Conservation (phyloP, 495 filamentous ascomycete species). For the Aspergillus asperescens region DNA sequence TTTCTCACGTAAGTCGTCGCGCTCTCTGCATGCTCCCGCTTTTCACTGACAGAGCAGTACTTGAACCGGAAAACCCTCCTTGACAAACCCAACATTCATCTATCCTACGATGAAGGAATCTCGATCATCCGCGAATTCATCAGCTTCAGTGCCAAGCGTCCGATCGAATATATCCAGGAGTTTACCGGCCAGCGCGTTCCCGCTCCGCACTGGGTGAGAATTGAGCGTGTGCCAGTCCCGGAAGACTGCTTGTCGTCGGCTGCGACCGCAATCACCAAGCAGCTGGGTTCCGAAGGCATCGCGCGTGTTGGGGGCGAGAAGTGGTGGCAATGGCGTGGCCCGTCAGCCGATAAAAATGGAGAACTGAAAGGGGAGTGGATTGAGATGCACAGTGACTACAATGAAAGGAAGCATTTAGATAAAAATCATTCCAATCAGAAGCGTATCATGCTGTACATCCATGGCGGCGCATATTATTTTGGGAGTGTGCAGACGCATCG, state of each 20-base stretch:
- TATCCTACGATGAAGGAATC: slow-evolving; percentile 95
- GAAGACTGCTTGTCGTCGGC: slow-evolving; percentile 54
- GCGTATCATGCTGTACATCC: slow-evolving; percentile 87
- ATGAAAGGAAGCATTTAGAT: slow-evolving; percentile 54
- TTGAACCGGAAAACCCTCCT: slow-evolving; percentile 68
- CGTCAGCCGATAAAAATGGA: slow-evolving; percentile 30
- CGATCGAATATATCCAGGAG: slow-evolving; percentile 84
- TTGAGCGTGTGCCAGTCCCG: slow-evolving; percentile 66
- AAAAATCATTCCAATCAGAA: slow-evolving; percentile 41
- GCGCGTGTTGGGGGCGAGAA: slow-evolving; percentile 68
- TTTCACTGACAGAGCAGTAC: slow-evolving; percentile 51
- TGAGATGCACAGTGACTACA: slow-evolving; percentile 82
- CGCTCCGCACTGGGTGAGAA: slow-evolving; percentile 79
- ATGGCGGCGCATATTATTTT: slow-evolving; percentile 82
- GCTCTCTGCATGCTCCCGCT: neutral
- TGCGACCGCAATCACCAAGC: slow-evolving; percentile 55
- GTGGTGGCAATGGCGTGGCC: slow-evolving; percentile 92
- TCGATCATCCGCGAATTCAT: slow-evolving; percentile 82
- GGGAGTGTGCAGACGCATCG: slow-evolving; percentile 92
- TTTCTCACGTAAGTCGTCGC: slow-evolving; percentile 61
- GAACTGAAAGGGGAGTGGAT: slow-evolving; percentile 84
- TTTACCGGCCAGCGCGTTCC: slow-evolving; percentile 91
- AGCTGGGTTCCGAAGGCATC: slow-evolving; percentile 73
- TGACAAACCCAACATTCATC: slow-evolving; percentile 74
- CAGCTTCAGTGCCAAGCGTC: slow-evolving; percentile 72